These are phyloP conservation scores for Diatrype stigma DNA, from an alignment of 2,329 filamentous ascomycete species.

Conservation along the genomic window DNA sequence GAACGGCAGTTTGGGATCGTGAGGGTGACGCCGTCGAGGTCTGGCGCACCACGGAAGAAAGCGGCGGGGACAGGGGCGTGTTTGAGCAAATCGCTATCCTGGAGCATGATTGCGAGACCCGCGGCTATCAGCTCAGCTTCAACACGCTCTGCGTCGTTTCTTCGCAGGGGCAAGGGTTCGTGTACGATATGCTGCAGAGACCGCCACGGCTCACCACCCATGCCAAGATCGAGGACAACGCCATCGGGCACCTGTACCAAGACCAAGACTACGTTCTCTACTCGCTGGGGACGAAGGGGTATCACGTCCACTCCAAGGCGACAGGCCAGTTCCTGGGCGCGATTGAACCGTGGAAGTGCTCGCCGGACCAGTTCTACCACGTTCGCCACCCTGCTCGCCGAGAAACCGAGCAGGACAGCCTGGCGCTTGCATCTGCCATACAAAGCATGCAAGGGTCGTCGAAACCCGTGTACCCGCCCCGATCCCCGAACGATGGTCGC, in stretches of 20 bases:
- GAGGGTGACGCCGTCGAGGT: conserved; percentile 40
- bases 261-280: conserved; percentile 36
- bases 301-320: conserved; percentile 36
- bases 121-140: conserved; percentile 41
- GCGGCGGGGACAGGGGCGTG: conserved; percentile 30
- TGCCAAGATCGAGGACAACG: conserved; percentile 34
- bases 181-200: conserved; percentile 36
- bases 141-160: conserved; percentile 42
- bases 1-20: conserved; percentile 40
- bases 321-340: conserved; percentile 33
- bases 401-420: conserved; percentile 1
- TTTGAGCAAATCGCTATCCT: conserved; percentile 36
- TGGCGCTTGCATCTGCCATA: background rate
- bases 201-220: conserved; percentile 30
- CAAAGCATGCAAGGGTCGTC: background rate
- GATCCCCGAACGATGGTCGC: conserved; percentile 17
- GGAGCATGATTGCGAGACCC: conserved; percentile 36
- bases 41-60: conserved; percentile 33
- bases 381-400: conserved; percentile 16
- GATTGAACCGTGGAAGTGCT: conserved; percentile 31
- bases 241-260: conserved; percentile 41
- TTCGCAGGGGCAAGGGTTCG: conserved; percentile 37
- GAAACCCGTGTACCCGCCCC: conserved; percentile 2
- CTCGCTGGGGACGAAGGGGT: conserved; percentile 38
- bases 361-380: conserved; percentile 26